Conservation (phyloP, 805 yeast species). For the Lipomyces yamanashiensis region DNA sequence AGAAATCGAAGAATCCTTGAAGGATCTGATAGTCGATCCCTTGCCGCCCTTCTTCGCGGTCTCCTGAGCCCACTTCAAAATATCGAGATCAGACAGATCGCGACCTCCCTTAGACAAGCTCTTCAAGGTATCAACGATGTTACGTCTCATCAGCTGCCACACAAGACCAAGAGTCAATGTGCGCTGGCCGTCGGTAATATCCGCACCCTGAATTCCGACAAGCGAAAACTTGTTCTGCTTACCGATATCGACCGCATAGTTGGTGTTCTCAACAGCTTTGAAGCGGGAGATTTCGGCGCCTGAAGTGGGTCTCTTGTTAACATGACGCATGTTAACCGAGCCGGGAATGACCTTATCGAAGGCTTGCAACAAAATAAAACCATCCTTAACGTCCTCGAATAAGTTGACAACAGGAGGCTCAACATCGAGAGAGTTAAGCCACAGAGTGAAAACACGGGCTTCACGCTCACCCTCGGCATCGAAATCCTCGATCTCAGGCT, state of each 20-base stretch:
- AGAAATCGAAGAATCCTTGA: constrained; percentile 78
- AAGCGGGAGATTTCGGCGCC: constrained; percentile 83
- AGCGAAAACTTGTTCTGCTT: constrained; percentile 89
- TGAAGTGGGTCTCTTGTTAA: constrained; percentile 79
- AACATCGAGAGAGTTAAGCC: constrained; percentile 96
- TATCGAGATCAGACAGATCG: constrained; percentile 81
- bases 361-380: constrained; percentile 85
- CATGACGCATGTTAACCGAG: constrained; percentile 73
- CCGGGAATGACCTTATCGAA: constrained; percentile 96
- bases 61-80: constrained; percentile 90
- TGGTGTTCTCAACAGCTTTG: constrained; percentile 96
- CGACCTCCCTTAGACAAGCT: constrained; percentile 72
- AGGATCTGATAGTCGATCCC: constrained; percentile 66
- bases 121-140: constrained; percentile 82
- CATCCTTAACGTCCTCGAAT: constrained; percentile 95
- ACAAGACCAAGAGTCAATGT: constrained; percentile 88
- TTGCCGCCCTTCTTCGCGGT: constrained; percentile 87
- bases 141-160: constrained; percentile 98
- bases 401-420: constrained; percentile 90
- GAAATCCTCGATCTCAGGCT: constrained; percentile 93
- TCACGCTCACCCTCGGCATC: constrained; percentile 99
- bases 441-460: constrained; percentile 95
- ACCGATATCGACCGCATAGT: constrained; percentile 96
- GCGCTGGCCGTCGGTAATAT: constrained; percentile 91
- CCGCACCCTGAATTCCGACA: constrained; percentile 98